Evolutionary conservation across 345 rosid genomes (phyloP), one percentile per base, ranked within the genome.

Genomic region (Hibiscus syriacus): DNA sequence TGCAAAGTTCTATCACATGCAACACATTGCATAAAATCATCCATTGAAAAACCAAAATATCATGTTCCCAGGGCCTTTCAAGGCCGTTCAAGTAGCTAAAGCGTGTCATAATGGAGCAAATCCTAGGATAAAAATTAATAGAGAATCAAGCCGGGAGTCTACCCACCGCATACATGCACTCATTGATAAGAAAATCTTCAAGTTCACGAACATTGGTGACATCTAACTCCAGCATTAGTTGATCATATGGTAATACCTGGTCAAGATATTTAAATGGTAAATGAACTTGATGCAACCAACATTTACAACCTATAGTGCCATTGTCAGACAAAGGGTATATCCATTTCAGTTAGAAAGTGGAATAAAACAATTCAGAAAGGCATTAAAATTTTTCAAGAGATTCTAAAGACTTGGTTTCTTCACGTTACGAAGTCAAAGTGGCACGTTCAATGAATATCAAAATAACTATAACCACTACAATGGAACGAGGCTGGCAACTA

Each of bases 101-200:
- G 7, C 45, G 27, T 41, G 66, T 14, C 54, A 30, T 12, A 3
- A 39, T 17, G n/a, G 13, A 46, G 14, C 49, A 16, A 27, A 59
- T 41, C 16, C 34, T 58, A 43, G n/a, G 14, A 45, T 14, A 17
- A 63, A 19, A 68, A 56, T 16, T 11, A 64, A 60, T 57, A 55
- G 43, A 49, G 39, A 38, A 67, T 57, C 14, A 46, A 32, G 29
- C 64, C 50, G 6, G n/a, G 68, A 74, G 71, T 61, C 59, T 26
- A 84, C 99, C 43, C 80, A 92, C 99, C 80, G 78, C 86, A 68
- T 91, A 92, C 97, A 94, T 91, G 81, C 99, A 91, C 72, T 89
- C 99, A 55, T 94, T 90, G 70, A 92, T 94, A 48, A 94, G 98
- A 83, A 94, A 94, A 84, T 94, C 98, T 76, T 94, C 98, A 69